A percentile compares a stretch with the other conserved stretches of the same genome.
Conservation (phyloP, 768 basidiomycete genomes). For the Suillus subluteus region DNA sequence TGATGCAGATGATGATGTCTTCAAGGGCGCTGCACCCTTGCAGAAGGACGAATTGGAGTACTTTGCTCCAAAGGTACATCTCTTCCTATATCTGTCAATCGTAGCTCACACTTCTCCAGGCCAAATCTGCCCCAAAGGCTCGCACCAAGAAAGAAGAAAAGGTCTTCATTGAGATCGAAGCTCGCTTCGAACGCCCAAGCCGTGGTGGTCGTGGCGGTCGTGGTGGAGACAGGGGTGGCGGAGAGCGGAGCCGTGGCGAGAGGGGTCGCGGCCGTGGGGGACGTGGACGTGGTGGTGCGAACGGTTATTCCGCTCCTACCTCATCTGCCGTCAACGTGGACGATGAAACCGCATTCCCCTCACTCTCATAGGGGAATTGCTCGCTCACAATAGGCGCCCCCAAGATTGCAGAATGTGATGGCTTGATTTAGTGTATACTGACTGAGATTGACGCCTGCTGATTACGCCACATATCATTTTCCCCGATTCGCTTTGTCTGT, state of each 20-base stretch:
- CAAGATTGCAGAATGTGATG: slow-evolving; percentile 11
- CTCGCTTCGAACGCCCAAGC: slow-evolving; percentile 82
- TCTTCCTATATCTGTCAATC: not conserved
- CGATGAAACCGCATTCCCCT: slow-evolving; percentile 89
- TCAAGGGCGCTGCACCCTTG: slow-evolving; percentile 72
- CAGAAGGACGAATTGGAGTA: slow-evolving; percentile 74
- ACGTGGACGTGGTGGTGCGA: slow-evolving; percentile 46
- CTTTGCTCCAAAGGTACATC: slow-evolving; percentile 86
- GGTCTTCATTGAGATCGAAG: slow-evolving; percentile 90
- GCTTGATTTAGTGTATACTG: slow-evolving; percentile 7
- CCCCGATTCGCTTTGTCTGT: slow-evolving; percentile 4
- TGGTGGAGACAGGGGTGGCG: slow-evolving; percentile 51
- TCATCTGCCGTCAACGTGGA: slow-evolving; percentile 64
- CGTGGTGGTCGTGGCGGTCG: slow-evolving; percentile 64
- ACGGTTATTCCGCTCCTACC: slow-evolving; percentile 31
- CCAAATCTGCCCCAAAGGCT: slow-evolving; percentile 65
- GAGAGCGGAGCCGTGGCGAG: slow-evolving; percentile 45
- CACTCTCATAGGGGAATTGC: slow-evolving; percentile 55
- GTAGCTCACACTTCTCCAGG: slow-evolving; percentile 42
- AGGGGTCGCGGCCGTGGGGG: slow-evolving; percentile 48
- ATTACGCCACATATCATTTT: slow-evolving; percentile 9
- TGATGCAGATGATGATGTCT: slow-evolving; percentile 67
- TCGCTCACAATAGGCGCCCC: slow-evolving; percentile 6
- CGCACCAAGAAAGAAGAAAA: slow-evolving; percentile 88
- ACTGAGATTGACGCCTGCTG: slow-evolving; percentile 5